A percentile compares a stretch with the other conserved stretches of the same genome.
Conservation (phyloP, 1,139 yeast species). For the Diutina rugosa region DNA sequence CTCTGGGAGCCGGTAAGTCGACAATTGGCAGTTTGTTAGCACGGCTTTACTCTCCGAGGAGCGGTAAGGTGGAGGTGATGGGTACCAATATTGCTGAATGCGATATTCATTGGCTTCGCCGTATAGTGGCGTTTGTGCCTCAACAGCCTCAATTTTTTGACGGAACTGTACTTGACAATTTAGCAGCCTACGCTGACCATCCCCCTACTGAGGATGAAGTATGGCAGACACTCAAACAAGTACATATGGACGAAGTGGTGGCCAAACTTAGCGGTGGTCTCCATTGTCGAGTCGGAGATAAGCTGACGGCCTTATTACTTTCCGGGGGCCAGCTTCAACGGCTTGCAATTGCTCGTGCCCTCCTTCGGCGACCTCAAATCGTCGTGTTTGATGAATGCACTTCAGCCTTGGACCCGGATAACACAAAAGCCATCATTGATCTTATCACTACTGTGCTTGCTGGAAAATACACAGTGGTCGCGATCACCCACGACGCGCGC, state of each 20-base stretch:
- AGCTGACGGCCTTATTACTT: slow-evolving; percentile 41
- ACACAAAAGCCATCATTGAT: slow-evolving; percentile 24
- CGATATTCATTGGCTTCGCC: slow-evolving; percentile 37
- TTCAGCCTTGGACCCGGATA: slow-evolving; percentile 58
- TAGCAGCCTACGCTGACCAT: slow-evolving; percentile 10
- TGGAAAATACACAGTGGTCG: slow-evolving; percentile 25
- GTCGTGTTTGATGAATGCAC: slow-evolving; percentile 72
- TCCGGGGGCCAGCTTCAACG: slow-evolving; percentile 67
- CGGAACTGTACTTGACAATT: slow-evolving; percentile 54
- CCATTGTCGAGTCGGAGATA: slow-evolving; percentile 43
- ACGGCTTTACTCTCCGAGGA: slow-evolving; percentile 31
- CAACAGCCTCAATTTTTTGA: slow-evolving; percentile 56
- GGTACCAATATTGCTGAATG: slow-evolving; percentile 29
- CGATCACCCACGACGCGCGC: slow-evolving; percentile 43
- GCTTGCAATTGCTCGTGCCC: slow-evolving; percentile 61
- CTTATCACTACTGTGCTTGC: slow-evolving; percentile 19
- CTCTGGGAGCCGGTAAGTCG: slow-evolving; percentile 75
- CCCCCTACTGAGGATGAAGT: slow-evolving; percentile 7
- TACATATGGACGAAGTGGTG: slow-evolving; percentile 3
- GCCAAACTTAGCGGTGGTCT: slow-evolving; percentile 29
- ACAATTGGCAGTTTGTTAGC: slow-evolving; percentile 44
- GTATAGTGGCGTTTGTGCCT: slow-evolving; percentile 48
- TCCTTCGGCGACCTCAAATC: slow-evolving; percentile 48
- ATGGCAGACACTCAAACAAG: neutral
- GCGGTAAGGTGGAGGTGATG: slow-evolving; percentile 23